Percentiles rank a stretch among this genome's conserved stretches.
These are phyloP conservation scores for Orbilia ellipsospora DNA, from an alignment of 2,329 filamentous ascomycete genomes.

Conservation along the genomic window DNA sequence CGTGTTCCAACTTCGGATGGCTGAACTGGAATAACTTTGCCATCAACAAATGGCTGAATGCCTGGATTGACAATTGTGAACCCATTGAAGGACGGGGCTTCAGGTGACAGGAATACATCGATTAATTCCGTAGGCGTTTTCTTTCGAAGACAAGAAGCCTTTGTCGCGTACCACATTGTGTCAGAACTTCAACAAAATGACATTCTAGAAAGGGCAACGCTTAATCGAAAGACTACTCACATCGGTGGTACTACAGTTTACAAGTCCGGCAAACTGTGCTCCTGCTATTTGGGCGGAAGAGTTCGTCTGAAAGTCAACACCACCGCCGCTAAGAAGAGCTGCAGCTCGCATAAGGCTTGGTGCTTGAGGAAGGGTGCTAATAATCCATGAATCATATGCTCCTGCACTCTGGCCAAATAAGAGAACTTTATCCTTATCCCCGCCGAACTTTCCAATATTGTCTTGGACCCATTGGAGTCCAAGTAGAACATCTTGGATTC, in stretches of 20 bases:
- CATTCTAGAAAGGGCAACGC: not conserved
- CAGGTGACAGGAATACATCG: not conserved
- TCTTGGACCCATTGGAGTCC: slow-evolving; percentile 72
- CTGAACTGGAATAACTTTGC: slow-evolving; percentile 34
- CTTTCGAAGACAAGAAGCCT: slow-evolving; percentile 16
- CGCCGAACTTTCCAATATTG: slow-evolving; percentile 71
- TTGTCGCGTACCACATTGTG: not conserved
- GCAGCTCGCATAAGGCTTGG: slow-evolving; percentile 28
- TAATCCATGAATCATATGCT: slow-evolving; percentile 60
- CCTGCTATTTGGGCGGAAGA: slow-evolving; percentile 26
- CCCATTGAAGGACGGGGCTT: not conserved
- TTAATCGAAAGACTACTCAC: slow-evolving; percentile 12
- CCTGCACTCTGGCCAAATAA: slow-evolving; percentile 73
- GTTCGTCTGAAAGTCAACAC: slow-evolving; percentile 21
- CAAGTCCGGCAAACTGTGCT: slow-evolving; percentile 16
- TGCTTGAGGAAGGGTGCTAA: slow-evolving; percentile 32
- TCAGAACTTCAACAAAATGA: slow-evolving; percentile 2
- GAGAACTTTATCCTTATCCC: slow-evolving; percentile 70
- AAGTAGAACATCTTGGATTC: slow-evolving; percentile 73
- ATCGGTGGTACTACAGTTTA: slow-evolving; percentile 27
- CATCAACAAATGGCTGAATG: slow-evolving; percentile 34
- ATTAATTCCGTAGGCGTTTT: slow-evolving; percentile 12
- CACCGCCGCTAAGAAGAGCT: slow-evolving; percentile 38
- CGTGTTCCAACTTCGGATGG: slow-evolving; percentile 26
- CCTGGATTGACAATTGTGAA: slow-evolving; percentile 11